These are phyloP conservation scores for Ambrosia hybrid DNA, from an alignment of 140 eudicot genomes.

Conservation along the genomic window DNA sequence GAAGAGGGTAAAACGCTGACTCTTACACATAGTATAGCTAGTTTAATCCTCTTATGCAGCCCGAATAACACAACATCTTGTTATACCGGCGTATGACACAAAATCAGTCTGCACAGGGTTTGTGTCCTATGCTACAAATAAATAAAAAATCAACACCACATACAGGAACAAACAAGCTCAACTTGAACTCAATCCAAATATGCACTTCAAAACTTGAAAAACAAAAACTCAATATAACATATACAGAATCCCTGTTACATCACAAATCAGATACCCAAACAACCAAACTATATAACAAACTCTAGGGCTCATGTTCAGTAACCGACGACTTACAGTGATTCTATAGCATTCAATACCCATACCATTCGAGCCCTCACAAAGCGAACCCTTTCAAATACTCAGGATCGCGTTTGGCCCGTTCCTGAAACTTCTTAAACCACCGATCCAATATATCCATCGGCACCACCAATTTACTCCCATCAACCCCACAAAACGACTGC, in stretches of 20 bases:
- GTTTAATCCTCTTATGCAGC: no score
- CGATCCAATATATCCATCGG: conserved; percentile 95
- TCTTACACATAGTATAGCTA: no score
- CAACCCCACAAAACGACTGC: conserved; percentile 99
- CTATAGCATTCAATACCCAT: not conserved
- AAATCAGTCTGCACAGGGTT: no score
- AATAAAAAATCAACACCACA: no score
- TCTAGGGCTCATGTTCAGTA: not conserved
- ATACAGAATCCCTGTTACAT: not conserved
- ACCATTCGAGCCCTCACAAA: conserved; percentile 28
- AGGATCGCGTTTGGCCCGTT: conserved; percentile 88
- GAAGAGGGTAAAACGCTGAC: no score
- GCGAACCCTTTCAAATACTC: conserved; percentile 89
- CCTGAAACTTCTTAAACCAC: conserved; percentile 98
- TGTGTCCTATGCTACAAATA: no score
- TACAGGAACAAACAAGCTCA: no score
- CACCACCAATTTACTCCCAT: conserved; percentile 83
- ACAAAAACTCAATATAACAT: no score
- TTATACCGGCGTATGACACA: no score
- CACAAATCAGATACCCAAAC: not conserved
- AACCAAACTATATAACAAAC: not conserved
- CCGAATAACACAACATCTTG: no score
- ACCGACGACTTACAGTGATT: not conserved
- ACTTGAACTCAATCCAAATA: no score
- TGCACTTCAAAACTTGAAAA: no score